phyloP scores from a whole-genome alignment of 768 basidiomycete genomes.

The Lentinula aciculospora region DNA sequence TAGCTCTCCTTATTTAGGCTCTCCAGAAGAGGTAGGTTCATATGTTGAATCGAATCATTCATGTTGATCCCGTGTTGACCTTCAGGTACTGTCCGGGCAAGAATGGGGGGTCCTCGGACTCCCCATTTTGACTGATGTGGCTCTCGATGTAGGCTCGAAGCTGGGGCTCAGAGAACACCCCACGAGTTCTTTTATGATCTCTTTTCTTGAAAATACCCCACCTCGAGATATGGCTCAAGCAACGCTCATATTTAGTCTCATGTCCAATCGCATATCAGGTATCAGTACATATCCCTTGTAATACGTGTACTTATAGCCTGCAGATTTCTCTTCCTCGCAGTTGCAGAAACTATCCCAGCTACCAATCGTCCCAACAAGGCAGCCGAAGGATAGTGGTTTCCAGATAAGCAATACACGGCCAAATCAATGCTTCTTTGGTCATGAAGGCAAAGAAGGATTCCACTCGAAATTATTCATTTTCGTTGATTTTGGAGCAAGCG shows the following conservation, averaged over 20 bases:
- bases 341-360: constrained; percentile 50
- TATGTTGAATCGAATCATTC: background rate
- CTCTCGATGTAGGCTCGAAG: constrained; percentile 49
- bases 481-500: constrained; percentile 79
- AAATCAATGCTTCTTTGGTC: constrained; percentile 64
- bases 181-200: constrained; percentile 51
- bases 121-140: constrained; percentile 49
- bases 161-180: constrained; percentile 71
- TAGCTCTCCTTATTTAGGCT: constrained; percentile 48
- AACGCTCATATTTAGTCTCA: constrained; percentile 58
- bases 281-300: constrained; percentile 11
- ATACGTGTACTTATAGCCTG: background rate
- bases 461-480: constrained; percentile 83
- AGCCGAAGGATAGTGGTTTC: constrained; percentile 22
- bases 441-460: constrained; percentile 46
- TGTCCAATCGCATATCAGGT: constrained; percentile 63
- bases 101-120: constrained; percentile 79
- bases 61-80: background rate
- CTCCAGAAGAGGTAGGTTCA: constrained; percentile 54
- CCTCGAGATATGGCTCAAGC: constrained; percentile 52
- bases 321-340: constrained; percentile 48
- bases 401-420: constrained; percentile 49
- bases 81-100: constrained; percentile 62
- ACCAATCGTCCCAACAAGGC: constrained; percentile 61
- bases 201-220: constrained; percentile 52